Conservation (phyloP, 768 basidiomycete species). For the Xerocomus potaroensis region DNA sequence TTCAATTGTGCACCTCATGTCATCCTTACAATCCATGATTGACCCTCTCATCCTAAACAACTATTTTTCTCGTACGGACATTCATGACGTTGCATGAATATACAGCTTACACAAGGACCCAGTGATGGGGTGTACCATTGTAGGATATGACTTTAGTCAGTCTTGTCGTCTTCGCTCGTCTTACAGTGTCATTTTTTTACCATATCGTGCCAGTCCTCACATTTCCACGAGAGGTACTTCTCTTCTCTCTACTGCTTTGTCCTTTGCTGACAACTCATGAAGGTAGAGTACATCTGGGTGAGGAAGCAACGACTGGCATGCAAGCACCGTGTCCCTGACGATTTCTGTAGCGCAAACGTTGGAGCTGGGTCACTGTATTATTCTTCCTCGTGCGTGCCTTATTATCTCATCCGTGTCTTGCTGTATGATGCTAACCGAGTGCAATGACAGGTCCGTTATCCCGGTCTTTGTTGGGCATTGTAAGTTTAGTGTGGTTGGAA, state of each 20-base stretch:
- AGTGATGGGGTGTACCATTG: neutral
- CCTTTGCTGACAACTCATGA: neutral
- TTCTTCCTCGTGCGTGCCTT: neutral
- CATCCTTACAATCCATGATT: neutral
- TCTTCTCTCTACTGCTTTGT: neutral
- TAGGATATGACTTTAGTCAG: conserved; percentile 2
- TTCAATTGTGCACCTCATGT: neutral
- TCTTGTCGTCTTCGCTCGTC: too few relatives aligned
- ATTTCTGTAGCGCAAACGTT: neutral
- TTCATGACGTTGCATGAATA: neutral
- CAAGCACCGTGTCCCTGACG: neutral
- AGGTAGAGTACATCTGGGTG: conserved; percentile 8
- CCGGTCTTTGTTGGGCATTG: conserved; percentile 3
- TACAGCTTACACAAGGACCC: neutral
- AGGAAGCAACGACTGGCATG: neutral
- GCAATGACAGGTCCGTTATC: neutral
- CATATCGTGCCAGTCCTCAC: conserved; percentile 21
- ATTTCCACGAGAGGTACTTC: neutral
- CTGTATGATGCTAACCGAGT: too few relatives aligned
- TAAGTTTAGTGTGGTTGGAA: neutral
- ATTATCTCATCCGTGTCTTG: too few relatives aligned
- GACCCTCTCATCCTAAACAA: neutral
- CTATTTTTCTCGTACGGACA: neutral
- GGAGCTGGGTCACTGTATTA: conserved; percentile 1
- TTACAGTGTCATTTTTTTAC: neutral